phyloP scores from a whole-genome alignment of 257 asterid species.

The Fraxinus anomala region DNA sequence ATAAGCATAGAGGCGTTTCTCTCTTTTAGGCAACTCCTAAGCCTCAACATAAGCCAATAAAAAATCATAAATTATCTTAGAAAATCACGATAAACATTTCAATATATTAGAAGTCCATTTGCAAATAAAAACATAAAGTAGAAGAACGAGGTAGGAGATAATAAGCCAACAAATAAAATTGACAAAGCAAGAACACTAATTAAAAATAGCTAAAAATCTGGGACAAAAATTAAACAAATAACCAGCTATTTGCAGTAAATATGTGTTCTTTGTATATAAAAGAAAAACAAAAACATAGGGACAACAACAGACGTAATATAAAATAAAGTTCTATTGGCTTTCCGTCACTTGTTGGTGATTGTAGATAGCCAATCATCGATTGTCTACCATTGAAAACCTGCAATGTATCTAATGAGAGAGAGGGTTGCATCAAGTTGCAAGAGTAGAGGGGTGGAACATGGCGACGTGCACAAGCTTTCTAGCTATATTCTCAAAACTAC shows the following conservation, averaged over 20 bases:
- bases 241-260: background rate
- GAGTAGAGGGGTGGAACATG: background rate
- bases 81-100: background rate
- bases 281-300: background rate
- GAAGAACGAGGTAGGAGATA: background rate
- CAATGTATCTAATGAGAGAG: background rate
- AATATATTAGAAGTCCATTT: background rate
- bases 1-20: background rate
- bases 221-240: too few relatives aligned
- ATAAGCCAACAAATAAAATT: background rate
- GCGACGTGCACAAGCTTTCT: background rate
- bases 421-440: background rate
- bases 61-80: background rate
- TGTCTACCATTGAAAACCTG: background rate
- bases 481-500: background rate
- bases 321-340: background rate
- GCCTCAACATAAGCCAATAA: background rate
- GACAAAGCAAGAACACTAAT: background rate
- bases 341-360: background rate
- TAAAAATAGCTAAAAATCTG: background rate
- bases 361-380: background rate
- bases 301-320: background rate
- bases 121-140: background rate
- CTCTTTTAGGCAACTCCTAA: background rate
- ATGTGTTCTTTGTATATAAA: background rate